Evolutionary conservation across 345 rosid species (phyloP).

Genomic region (Turnera subulata): DNA sequence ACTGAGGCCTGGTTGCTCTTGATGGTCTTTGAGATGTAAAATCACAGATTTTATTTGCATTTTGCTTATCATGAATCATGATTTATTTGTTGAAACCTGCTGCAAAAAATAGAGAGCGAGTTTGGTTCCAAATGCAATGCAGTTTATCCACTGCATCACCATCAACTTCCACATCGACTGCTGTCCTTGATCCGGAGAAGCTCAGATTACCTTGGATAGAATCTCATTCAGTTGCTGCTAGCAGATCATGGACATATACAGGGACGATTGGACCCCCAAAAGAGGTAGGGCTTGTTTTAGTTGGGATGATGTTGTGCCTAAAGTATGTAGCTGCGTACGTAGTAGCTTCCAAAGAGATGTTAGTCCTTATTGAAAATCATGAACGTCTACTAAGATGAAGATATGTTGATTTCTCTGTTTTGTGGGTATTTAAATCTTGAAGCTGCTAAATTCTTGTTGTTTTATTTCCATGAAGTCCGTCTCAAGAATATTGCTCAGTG

Average conservation of each 20-base stretch:
- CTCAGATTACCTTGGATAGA: slow-evolving; percentile 71
- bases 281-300: slow-evolving; percentile 43
- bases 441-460: no score
- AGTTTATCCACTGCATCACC: slow-evolving; percentile 58
- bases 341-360: no score
- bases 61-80: slow-evolving; percentile 13
- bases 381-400: neutral
- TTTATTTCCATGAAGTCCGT: no score
- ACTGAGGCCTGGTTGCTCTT: no score
- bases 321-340: neutral
- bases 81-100: slow-evolving; percentile 40
- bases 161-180: slow-evolving; percentile 34
- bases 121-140: slow-evolving; percentile 57
- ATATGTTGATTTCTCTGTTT: neutral
- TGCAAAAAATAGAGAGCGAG: slow-evolving; percentile 54
- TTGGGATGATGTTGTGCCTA: neutral
- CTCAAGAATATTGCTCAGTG: no score
- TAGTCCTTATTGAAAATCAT: neutral
- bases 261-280: slow-evolving; percentile 48
- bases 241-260: slow-evolving; percentile 59
- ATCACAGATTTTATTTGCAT: neutral
- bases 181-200: slow-evolving; percentile 68
- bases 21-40: no score
- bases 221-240: slow-evolving; percentile 40
- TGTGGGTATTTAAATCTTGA: neutral